Evolutionary conservation across 768 basidiomycete species (phyloP).

Genomic region (Neoboletus brunneissimus): DNA sequence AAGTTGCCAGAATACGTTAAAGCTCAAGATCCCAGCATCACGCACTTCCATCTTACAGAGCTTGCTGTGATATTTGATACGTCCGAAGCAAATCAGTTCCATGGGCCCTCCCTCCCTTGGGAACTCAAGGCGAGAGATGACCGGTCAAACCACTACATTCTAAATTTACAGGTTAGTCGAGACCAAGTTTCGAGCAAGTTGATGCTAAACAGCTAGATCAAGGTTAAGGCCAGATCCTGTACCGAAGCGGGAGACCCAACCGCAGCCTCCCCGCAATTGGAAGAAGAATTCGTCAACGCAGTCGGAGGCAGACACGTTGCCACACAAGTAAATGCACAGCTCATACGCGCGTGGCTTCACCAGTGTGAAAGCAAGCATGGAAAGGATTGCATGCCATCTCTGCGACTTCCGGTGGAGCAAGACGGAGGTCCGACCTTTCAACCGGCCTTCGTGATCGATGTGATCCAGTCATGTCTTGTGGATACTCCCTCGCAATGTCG

Average conservation of each 20-base stretch:
- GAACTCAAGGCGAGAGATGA: background rate
- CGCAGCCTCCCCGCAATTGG: background rate
- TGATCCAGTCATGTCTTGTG: slow-evolving; percentile 15
- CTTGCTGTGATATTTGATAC: slow-evolving; percentile 3
- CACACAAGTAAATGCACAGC: background rate
- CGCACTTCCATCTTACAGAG: slow-evolving; percentile 17
- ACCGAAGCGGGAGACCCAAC: background rate
- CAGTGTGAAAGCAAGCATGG: slow-evolving; percentile 14
- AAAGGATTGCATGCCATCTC: slow-evolving; percentile 1
- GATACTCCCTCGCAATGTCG: slow-evolving; percentile 19
- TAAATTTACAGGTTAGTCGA: slow-evolving; percentile 7
- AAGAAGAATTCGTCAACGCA: background rate
- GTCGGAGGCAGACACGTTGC: slow-evolving; percentile 12
- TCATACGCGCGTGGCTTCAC: slow-evolving; percentile 16
- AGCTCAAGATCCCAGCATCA: slow-evolving; percentile 3
- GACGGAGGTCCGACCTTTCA: background rate
- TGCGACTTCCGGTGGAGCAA: background rate
- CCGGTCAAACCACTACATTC: background rate
- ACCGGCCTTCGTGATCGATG: slow-evolving; percentile 18
- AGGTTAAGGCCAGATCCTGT: slow-evolving; percentile 5
- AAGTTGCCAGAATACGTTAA: background rate
- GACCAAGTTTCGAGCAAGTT: background rate
- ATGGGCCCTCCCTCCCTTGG: slow-evolving; percentile 11
- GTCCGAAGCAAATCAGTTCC: background rate
- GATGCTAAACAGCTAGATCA: background rate